phyloP scores from a whole-genome alignment of 768 basidiomycete species.

The Boletus speciosus region DNA sequence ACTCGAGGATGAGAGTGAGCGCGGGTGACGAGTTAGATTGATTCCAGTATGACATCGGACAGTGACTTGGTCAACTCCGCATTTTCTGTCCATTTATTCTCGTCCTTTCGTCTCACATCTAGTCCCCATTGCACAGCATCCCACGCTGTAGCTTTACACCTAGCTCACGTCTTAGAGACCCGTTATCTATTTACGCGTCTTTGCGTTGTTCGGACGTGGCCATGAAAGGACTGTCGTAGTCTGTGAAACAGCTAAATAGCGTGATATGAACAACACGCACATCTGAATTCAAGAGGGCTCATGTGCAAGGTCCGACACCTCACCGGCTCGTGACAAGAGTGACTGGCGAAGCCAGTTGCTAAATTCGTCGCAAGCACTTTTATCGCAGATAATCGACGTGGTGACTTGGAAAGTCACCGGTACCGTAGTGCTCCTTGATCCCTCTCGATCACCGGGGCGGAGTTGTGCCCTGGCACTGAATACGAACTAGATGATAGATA shows the following conservation, averaged over 20 bases:
- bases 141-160: constrained; percentile 8
- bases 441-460: constrained; percentile 15
- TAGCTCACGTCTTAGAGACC: constrained; percentile 1
- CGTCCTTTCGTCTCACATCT: not conserved
- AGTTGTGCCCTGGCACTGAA: constrained; percentile 2
- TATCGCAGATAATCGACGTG: constrained; percentile 12
- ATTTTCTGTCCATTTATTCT: constrained; percentile 7
- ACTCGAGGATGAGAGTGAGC: constrained; percentile 16
- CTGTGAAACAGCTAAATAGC: constrained; percentile 1
- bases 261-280: constrained; percentile 11
- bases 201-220: constrained; percentile 2
- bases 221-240: constrained; percentile 5
- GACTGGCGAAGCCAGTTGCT: constrained; percentile 4
- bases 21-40: constrained; percentile 9
- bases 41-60: not conserved
- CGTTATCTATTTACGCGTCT: constrained; percentile 10
- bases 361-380: constrained; percentile 12
- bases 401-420: constrained; percentile 23
- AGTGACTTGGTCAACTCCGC: not conserved
- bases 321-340: not conserved
- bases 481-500: constrained; percentile 2
- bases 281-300: constrained; percentile 5
- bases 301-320: constrained; percentile 6
- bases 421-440: not conserved
- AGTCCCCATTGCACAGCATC: not conserved